phyloP scores from a whole-genome alignment of 176 grass and related monocot genomes.

The Aegilops sharonensis region DNA sequence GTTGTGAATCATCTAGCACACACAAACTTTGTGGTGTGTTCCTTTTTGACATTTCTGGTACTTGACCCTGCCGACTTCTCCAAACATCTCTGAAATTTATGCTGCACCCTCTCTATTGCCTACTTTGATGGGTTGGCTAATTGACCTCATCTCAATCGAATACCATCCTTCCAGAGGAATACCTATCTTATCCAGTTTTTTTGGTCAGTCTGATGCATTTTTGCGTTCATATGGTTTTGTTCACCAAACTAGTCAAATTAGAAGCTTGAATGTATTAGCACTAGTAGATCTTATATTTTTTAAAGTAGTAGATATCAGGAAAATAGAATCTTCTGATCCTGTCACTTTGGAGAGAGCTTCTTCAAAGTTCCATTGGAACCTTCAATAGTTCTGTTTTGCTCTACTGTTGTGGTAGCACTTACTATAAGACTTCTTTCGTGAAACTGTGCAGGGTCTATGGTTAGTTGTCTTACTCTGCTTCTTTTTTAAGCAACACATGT shows the following conservation, averaged over 20 bases:
- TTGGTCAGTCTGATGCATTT: not conserved
- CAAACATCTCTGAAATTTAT: not conserved
- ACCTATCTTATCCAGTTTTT: not conserved
- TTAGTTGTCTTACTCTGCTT: not conserved
- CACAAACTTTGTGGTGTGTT: not conserved
- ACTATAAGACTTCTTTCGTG: not conserved
- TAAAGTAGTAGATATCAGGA: not conserved
- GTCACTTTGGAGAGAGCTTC: not conserved
- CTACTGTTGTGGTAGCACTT: not conserved
- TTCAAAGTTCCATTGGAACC: not conserved
- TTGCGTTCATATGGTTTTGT: not conserved
- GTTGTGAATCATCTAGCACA: not conserved
- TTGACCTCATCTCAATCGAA: not conserved
- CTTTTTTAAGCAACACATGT: not conserved
- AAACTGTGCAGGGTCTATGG: not conserved
- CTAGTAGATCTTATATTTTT: not conserved
- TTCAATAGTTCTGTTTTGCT: not conserved
- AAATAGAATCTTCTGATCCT: slow-evolving; percentile 6
- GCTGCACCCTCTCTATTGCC: not conserved
- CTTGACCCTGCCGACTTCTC: not conserved
- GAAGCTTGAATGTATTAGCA: not conserved
- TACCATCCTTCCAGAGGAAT: not conserved
- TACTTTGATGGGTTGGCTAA: not conserved
- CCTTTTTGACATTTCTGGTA: not conserved
- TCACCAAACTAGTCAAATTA: not conserved